Conservation (phyloP, 768 basidiomycete genomes). For the Tylopilus subfusipes region DNA sequence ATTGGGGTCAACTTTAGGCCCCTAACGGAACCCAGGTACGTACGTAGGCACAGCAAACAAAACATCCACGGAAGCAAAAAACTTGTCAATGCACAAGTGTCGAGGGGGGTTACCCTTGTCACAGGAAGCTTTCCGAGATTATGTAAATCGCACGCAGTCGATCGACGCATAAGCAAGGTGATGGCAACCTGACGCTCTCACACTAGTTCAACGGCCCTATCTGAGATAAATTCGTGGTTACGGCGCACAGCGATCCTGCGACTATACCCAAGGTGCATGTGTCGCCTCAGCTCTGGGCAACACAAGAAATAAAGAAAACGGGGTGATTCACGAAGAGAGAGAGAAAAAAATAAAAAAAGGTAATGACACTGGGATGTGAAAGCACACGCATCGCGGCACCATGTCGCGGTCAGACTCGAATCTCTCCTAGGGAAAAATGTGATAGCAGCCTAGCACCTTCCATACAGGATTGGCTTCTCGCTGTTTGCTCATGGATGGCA, state of each 20-base stretch:
- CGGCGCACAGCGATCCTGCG: slow-evolving; percentile 23
- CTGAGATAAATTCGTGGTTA: slow-evolving; percentile 32
- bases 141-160: slow-evolving; percentile 23
- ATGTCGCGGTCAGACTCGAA: slow-evolving; percentile 18
- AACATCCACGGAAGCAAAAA: slow-evolving; percentile 11
- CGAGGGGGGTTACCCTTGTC: slow-evolving; percentile 6
- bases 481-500: slow-evolving; percentile 9
- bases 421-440: slow-evolving; percentile 10
- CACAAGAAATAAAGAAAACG: neutral
- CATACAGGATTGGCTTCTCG: slow-evolving; percentile 21
- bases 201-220: slow-evolving; percentile 16
- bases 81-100: neutral
- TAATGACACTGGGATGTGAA: slow-evolving; percentile 18
- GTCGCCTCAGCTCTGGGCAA: slow-evolving; percentile 11
- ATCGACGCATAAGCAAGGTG: slow-evolving; percentile 19
- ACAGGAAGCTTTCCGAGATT: slow-evolving; percentile 18
- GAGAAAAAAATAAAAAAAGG: neutral
- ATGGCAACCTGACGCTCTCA: slow-evolving; percentile 10
- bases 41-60: neutral
- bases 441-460: slow-evolving; percentile 20
- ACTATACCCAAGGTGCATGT: slow-evolving; percentile 25
- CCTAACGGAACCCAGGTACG: slow-evolving; percentile 12
- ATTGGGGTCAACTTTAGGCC: neutral
- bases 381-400: slow-evolving; percentile 15
- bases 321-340: neutral